Evolutionary conservation across 1,139 yeast genomes (phyloP).

Genomic region (Lodderomyces orthopsilosis): DNA sequence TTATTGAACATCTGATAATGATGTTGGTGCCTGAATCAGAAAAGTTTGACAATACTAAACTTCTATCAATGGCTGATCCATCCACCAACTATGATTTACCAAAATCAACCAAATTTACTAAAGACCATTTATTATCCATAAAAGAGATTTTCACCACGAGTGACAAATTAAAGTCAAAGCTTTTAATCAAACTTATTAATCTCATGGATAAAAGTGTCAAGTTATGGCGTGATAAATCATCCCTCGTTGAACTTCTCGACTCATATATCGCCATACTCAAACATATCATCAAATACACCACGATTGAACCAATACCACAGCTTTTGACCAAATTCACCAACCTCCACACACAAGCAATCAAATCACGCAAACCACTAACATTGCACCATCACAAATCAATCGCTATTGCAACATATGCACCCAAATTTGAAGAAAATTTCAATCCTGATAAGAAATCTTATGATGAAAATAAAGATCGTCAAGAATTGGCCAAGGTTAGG

Average conservation of each 20-base stretch:
- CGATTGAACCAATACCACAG: slow-evolving; percentile 11
- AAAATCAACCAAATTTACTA: slow-evolving; percentile 4
- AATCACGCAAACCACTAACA: slow-evolving; percentile 68
- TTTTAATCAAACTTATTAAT: slow-evolving; percentile 26
- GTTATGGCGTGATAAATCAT: slow-evolving; percentile 64
- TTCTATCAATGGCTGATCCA: slow-evolving; percentile 1
- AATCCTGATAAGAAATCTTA: slow-evolving; percentile 93
- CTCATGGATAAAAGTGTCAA: slow-evolving; percentile 30
- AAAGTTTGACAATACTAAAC: slow-evolving; percentile 11
- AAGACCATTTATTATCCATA: slow-evolving; percentile 15
- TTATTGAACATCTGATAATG: slow-evolving; percentile 52
- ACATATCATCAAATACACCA: slow-evolving; percentile 38
- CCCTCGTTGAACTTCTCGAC: slow-evolving; percentile 56
- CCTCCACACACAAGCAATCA: slow-evolving; percentile 34
- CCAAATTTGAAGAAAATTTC: slow-evolving; percentile 93
- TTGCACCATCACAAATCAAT: slow-evolving; percentile 85
- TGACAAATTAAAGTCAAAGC: slow-evolving; percentile 24
- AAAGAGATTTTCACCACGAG: slow-evolving; percentile 20
- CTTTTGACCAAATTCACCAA: slow-evolving; percentile 42
- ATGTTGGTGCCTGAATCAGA: slow-evolving; percentile 45
- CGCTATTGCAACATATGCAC: slow-evolving; percentile 82
- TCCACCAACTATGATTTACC: slow-evolving; percentile 21
- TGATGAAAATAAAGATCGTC: slow-evolving; percentile 77
- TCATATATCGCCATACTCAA: slow-evolving; percentile 31
- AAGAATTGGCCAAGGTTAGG: slow-evolving; percentile 78